phyloP scores from a whole-genome alignment of 495 filamentous ascomycete genomes.

The Annulohypoxylon maeteangense region DNA sequence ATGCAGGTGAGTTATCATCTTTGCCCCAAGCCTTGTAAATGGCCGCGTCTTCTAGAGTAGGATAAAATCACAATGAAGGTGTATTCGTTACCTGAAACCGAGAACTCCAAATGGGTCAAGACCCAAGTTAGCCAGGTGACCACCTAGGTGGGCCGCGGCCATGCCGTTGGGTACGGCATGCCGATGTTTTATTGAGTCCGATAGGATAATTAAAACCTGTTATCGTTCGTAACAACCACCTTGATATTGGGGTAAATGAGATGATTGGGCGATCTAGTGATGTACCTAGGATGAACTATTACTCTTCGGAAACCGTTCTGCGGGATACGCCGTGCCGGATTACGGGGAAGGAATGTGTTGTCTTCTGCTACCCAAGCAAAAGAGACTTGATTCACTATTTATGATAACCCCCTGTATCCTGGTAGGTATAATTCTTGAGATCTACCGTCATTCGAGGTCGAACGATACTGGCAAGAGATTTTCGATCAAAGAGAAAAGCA shows the following conservation, averaged over 20 bases:
- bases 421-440: too few species aligned
- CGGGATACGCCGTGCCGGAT: background rate
- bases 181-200: background rate
- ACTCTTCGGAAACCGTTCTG: background rate
- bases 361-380: too few species aligned
- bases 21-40: background rate
- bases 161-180: background rate
- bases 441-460: background rate
- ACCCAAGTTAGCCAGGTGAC: background rate
- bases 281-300: background rate
- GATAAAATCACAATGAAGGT: background rate
- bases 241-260: background rate
- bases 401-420: too few species aligned
- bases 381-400: too few species aligned
- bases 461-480: background rate
- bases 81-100: background rate
- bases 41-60: background rate
- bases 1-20: background rate
- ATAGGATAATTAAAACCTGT: background rate
- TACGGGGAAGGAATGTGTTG: background rate
- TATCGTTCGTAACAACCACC: background rate
- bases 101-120: background rate
- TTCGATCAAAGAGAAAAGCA: too few species aligned
- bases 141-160: background rate
- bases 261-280: background rate